Base-by-base conservation (phyloP, 768 basidiomycete genomes). In the Gloeophyllum trabeum region DNA sequence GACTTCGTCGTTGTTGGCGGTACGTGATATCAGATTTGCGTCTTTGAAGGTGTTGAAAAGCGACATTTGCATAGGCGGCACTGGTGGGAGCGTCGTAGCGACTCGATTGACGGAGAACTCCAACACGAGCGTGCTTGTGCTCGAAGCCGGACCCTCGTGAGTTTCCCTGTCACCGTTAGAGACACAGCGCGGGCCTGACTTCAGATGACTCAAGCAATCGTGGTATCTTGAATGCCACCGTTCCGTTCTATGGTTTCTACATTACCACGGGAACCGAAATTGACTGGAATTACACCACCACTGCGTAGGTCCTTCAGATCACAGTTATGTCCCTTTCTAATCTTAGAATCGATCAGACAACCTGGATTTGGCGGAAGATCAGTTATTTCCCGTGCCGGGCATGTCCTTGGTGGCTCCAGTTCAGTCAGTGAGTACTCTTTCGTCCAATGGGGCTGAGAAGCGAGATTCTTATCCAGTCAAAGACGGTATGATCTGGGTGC, bases 351-450 rank as follows among this genome's bases (percentile, higher is more conserved):
- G n/a, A n/a, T n/a, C n/a, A n/a, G n/a, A n/a, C 78, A 81, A 54
- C 39, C 62, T 0, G 59, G 64, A 44, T 62, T 66, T 18, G 57
- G 53, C 25, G 64, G 66, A 41, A 64, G 76, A 20, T 51, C 48
- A 0, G 45, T 79, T 32, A 43, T 61, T 3, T 81, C 79, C 73
- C 74, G 79, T 4, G 66, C 75, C 25, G 83, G 82, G 24, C 79
- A 75, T 56, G 73, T 77, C 39, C 65, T 86, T 19, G 81, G 82
- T 41, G 81, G 82, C 5, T 79, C 75, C 0, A 68, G 76, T 22
- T 77, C 81, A 5, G 65, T 82, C 41, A 86, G 85, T 55, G 80
- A 77, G 37, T 67, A 82, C 66, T 82, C 79, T 61, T 61, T 72
- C 48, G 68, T 79, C 39, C 69, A n/a, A n/a, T n/a, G n/a, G n/a